Conservation (phyloP, 768 basidiomycete genomes). For the Leccinum longicurvipes region DNA sequence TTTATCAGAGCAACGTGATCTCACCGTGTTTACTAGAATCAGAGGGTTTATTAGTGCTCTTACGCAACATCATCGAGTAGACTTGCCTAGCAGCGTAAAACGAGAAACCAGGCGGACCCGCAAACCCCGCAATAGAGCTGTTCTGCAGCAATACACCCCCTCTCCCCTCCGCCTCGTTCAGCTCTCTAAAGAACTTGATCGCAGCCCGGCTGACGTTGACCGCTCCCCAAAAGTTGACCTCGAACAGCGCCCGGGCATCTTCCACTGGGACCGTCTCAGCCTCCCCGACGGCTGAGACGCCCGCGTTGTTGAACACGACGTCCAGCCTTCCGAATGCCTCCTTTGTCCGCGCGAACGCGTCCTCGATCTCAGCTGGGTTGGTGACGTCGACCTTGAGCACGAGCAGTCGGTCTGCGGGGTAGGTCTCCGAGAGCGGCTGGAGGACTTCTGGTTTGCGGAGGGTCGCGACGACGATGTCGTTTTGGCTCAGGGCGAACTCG, state of each 20-base stretch:
- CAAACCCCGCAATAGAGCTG: constrained; percentile 31
- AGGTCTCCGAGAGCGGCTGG: neutral
- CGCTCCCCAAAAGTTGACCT: constrained; percentile 29
- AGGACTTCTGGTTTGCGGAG: constrained; percentile 36
- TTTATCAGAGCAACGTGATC: neutral
- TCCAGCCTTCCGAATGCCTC: constrained; percentile 15
- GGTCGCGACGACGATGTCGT: constrained; percentile 41
- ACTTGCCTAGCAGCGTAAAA: constrained; percentile 21
- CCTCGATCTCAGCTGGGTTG: constrained; percentile 6
- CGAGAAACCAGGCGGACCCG: constrained; percentile 6
- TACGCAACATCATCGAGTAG: constrained; percentile 4
- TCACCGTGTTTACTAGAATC: constrained; percentile 19
- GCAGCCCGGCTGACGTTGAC: constrained; percentile 26
- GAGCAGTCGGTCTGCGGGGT: constrained; percentile 14
- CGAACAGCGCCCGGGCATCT: constrained; percentile 21
- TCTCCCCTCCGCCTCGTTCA: constrained; percentile 29
- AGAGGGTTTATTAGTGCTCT: neutral
- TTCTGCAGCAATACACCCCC: constrained; percentile 32
- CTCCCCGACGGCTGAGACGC: constrained; percentile 25
- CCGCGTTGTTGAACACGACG: constrained; percentile 23
- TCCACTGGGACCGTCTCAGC: constrained; percentile 21
- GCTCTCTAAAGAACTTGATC: constrained; percentile 32
- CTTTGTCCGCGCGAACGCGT: constrained; percentile 10
- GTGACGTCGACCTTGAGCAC: constrained; percentile 15
- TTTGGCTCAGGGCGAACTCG: constrained; percentile 31